phyloP scores from a whole-genome alignment of 2,329 filamentous ascomycete species.

The Akanthomyces uredinophilus region DNA sequence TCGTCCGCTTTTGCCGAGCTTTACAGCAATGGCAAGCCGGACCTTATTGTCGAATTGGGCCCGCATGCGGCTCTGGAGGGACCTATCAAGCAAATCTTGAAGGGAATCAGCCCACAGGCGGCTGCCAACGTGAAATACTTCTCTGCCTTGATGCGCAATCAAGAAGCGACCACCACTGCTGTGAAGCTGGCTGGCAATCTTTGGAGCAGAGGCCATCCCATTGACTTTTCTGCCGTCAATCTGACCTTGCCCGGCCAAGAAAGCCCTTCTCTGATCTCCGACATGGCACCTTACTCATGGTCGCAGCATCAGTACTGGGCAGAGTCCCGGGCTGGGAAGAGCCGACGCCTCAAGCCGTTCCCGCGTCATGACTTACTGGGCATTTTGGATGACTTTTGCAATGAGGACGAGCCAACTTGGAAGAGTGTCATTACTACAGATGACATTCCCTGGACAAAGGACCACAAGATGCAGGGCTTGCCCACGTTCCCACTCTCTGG shows the following conservation, averaged over 20 bases:
- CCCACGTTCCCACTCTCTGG: constrained; percentile 52
- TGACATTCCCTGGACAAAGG: constrained; percentile 52
- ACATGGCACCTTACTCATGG: constrained; percentile 45
- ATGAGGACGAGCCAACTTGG: constrained; percentile 43
- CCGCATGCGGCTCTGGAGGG: constrained; percentile 46
- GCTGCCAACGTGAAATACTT: constrained; percentile 37
- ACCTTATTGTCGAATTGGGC: constrained; percentile 40
- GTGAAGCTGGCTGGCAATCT: constrained; percentile 40
- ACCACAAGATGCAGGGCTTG: constrained; percentile 53
- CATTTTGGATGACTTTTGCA: constrained; percentile 38
- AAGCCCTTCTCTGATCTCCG: constrained; percentile 30
- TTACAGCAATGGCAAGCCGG: constrained; percentile 23
- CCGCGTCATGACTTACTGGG: constrained; percentile 44
- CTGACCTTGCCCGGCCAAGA: constrained; percentile 22
- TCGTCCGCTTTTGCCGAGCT: constrained; percentile 32
- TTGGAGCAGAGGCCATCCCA: constrained; percentile 38
- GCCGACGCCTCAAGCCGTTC: constrained; percentile 36
- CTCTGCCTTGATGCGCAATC: constrained; percentile 46
- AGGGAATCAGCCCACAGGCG: constrained; percentile 36
- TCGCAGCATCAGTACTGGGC: constrained; percentile 44
- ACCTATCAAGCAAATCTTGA: constrained; percentile 46
- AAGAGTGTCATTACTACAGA: constrained; percentile 42
- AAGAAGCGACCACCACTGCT: constrained; percentile 41
- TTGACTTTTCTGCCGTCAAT: constrained; percentile 44
- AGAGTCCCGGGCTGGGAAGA: constrained; percentile 39